Conservation (phyloP, 345 rosid genomes). For the Litchi chinensis region DNA sequence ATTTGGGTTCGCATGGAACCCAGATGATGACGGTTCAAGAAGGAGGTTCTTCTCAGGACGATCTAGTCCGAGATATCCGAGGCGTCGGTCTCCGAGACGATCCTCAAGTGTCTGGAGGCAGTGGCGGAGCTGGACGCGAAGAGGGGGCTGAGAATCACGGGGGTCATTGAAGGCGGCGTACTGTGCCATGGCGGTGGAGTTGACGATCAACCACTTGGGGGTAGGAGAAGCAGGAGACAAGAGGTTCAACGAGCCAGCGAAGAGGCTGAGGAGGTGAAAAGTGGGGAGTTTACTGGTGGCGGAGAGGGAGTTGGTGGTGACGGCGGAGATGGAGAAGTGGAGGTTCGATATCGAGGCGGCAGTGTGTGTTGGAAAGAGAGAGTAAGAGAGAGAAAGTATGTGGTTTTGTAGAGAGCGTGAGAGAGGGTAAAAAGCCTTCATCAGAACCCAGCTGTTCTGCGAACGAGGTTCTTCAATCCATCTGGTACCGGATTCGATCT, state of each 20-base stretch:
- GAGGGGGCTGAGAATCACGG: slow-evolving; percentile 31
- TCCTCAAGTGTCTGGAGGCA: slow-evolving; percentile 47
- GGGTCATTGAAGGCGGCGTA: slow-evolving; percentile 57
- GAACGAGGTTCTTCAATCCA: too few relatives aligned
- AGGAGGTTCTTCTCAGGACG: slow-evolving; percentile 40
- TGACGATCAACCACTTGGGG: slow-evolving; percentile 45
- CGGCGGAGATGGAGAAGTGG: slow-evolving; percentile 39
- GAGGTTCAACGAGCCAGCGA: slow-evolving; percentile 38
- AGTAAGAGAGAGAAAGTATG: too few relatives aligned
- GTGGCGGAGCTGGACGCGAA: slow-evolving; percentile 41
- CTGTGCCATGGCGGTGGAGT: slow-evolving; percentile 58
- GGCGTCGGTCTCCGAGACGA: slow-evolving; percentile 36
- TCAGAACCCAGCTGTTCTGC: too few relatives aligned
- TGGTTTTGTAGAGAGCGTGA: too few relatives aligned
- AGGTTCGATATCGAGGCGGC: slow-evolving; percentile 49
- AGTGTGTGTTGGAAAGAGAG: slow-evolving; percentile 3
- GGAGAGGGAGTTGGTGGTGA: slow-evolving; percentile 47
- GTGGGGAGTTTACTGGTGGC: slow-evolving; percentile 32
- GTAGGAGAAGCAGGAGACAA: background rate
- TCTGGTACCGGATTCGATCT: too few relatives aligned
- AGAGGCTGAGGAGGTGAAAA: slow-evolving; percentile 54
- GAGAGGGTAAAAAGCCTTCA: too few relatives aligned
- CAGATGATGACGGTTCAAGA: slow-evolving; percentile 29
- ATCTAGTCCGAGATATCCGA: slow-evolving; percentile 36
- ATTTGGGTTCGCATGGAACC: too few relatives aligned